phyloP scores from a whole-genome alignment of 2,329 filamentous ascomycete genomes.

The Cladosporium sp. region DNA sequence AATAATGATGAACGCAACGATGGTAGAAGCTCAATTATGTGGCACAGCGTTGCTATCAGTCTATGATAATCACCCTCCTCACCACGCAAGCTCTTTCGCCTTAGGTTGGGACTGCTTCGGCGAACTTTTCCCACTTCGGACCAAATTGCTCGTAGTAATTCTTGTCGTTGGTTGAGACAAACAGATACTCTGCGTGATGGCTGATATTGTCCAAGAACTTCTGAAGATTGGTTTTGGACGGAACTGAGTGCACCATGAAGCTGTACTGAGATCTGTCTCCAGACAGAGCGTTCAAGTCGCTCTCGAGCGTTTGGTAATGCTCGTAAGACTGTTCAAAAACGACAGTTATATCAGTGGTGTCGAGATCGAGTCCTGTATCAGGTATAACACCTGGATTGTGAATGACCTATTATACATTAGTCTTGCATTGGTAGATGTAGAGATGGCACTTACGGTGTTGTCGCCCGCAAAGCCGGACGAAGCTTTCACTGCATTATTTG shows the following conservation, averaged over 20 bases:
- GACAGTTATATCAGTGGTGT: constrained; percentile 27
- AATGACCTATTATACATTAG: constrained; percentile 23
- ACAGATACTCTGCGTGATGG: constrained; percentile 22
- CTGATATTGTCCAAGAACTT: constrained; percentile 23
- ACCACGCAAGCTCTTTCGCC: background rate
- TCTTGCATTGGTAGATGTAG: background rate
- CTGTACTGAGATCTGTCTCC: constrained; percentile 21
- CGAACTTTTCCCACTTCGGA: constrained; percentile 23
- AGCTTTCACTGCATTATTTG: constrained; percentile 24
- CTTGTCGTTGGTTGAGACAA: constrained; percentile 21
- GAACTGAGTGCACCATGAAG: constrained; percentile 27
- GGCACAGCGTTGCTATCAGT: background rate
- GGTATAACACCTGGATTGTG: constrained; percentile 28
- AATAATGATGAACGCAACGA: background rate
- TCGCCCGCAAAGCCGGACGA: constrained; percentile 21
- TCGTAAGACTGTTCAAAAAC: constrained; percentile 27
- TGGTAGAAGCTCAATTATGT: background rate
- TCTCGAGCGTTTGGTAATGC: constrained; percentile 16
- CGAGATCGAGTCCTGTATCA: constrained; percentile 19
- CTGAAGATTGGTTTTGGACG: constrained; percentile 21
- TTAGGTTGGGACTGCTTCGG: constrained; percentile 18
- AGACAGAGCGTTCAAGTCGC: constrained; percentile 19
- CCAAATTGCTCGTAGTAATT: constrained; percentile 24
- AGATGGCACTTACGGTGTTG: constrained; percentile 20
- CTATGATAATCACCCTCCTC: background rate